Evolutionary conservation across 176 grass and related monocot genomes (phyloP), one percentile per base, ranked within the genome.

Genomic region (Poa annua): DNA sequence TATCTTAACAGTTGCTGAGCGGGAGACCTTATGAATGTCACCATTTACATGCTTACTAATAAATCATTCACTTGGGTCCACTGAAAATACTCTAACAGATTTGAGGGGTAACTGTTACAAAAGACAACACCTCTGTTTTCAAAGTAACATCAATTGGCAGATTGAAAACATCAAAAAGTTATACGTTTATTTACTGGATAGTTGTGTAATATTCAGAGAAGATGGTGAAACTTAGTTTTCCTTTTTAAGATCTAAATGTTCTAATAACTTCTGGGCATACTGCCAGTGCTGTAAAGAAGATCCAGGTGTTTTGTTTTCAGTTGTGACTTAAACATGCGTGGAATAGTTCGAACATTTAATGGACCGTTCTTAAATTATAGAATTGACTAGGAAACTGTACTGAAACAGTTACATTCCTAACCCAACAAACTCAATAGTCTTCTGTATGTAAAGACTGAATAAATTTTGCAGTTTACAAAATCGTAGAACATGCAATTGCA

Each of bases 1-100:
- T 55, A 66, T 70, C 49, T 70, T 70, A 67, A 80, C 12, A 24
- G 54, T 57, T 81, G 8, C 79, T 69, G 19, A 70, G 34, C 9
- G 11, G 33, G 49, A 52, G 11, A 17, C 3, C 49, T 80, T 66
- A 66, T 76, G 33, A 76, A 35, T 80, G 13, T 36, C 47, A 38
- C 45, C 11, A 14, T 32, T 8, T 32, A 78, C 24, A 88, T 48
- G 66, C 38, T 17, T 47, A 5, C 52, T 59, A 59, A 6, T 7
- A 59, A 83, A 42, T 33, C 25, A 71, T 32, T 21, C 16, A 47
- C 16, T 33, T 71, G 66, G 52, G 2, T 47, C 25, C 17, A 42
- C 21, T 34, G 44, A 63, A 17, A 74, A 72, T 59, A 12, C 74
- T 61, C 54, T 24, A 69, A 69, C 35, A 78, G 21, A 78, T 11